Conservation (phyloP, 139 green algal species). For the Spirogloea muscicola region DNA sequence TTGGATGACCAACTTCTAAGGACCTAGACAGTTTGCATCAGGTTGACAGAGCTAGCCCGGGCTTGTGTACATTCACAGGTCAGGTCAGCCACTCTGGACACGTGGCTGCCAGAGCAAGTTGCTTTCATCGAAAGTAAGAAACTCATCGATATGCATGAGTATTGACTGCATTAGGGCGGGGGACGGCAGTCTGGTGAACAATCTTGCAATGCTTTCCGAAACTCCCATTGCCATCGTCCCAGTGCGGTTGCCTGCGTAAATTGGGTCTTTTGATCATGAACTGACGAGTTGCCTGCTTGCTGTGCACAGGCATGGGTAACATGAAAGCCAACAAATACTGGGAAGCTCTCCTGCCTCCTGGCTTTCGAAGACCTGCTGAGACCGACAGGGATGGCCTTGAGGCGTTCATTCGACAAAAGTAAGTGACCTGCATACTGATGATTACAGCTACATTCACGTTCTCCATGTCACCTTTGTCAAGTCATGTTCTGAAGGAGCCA, state of each 20-base stretch:
- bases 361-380: conserved; percentile 31
- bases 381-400: conserved; percentile 30
- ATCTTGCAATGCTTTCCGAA: too few species aligned
- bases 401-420: conserved; percentile 47
- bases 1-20: too few species aligned
- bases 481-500: too few species aligned
- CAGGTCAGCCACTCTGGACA: conserved; percentile 57
- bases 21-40: too few species aligned
- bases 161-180: too few species aligned
- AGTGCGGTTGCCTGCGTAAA: not conserved
- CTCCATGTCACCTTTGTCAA: too few species aligned
- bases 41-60: too few species aligned
- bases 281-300: not conserved
- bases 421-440: too few species aligned
- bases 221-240: not conserved
- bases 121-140: conserved; percentile 51
- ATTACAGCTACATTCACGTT: too few species aligned
- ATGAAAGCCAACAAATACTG: conserved; percentile 55
- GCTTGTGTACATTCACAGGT: too few species aligned
- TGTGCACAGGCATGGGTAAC: conserved; percentile 50
- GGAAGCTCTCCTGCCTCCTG: conserved; percentile 40
- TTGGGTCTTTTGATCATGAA: not conserved
- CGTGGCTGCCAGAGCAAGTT: conserved; percentile 59
- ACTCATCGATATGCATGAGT: not conserved
- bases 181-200: too few species aligned